Evolutionary conservation across 768 basidiomycete genomes (phyloP), one percentile per base, ranked within the genome.

Genomic region (Termitomyces sp.): DNA sequence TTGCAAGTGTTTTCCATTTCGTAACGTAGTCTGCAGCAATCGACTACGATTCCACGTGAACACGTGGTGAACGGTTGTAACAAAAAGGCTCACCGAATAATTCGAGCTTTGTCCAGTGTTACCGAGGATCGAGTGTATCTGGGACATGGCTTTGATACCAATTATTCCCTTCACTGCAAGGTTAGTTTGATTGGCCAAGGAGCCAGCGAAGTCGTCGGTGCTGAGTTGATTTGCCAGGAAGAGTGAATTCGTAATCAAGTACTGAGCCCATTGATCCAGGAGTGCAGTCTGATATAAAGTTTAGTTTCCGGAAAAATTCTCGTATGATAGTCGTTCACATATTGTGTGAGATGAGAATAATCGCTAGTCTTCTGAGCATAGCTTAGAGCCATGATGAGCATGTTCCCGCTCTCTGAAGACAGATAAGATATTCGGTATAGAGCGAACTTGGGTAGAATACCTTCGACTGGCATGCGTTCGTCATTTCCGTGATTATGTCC

Each of bases 81-180:
- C 10, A 37, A 58, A 71, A 43, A 39, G 5, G 18, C 48, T 4
- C 18, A 77, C 76, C 36, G 74, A 79, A 61, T 82, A 83, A 59
- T 80, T 79, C 8, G 55, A 65, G 37, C 72, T 72, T 56, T 68
- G 72, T 2, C 62, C 63, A 1, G 62, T 68, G 54, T 80, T 69
- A 0, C 80, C 81, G 16, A 82, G 64, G 12, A 79, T 61, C 0
- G 68, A 61, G 6, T 77, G 76, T 34, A 89, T 84, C 61, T 83
- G 72, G 5, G 81, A 75, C 85, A 88, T 87, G 10, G 82, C 83
- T 59, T 80, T 71, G 66, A 88, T 85, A 8, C 85, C 86, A 44
- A 87, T 70, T 56, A 87, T 86, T 36, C 86, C 87, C 64, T 89
- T 89, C 69, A 88, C 82, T 6, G 86, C 87, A 24, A 87, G 74